Percentiles rank a stretch among this genome's conserved stretches.
Conservation (phyloP, 805 yeast species). For the Candida anglica region DNA sequence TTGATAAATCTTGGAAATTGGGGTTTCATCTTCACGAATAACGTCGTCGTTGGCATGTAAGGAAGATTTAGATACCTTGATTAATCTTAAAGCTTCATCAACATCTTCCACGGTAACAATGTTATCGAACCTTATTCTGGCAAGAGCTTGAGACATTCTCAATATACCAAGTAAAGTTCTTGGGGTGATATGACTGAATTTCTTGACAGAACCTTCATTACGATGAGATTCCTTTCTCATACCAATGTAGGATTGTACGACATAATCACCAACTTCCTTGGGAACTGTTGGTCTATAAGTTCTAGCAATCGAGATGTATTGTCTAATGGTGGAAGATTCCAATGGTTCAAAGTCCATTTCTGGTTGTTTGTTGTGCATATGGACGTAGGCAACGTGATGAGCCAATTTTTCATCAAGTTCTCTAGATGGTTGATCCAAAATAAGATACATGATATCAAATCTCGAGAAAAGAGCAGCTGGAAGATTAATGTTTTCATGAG, state of each 20-base stretch:
- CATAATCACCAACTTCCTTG: constrained; percentile 78
- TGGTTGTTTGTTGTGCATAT: constrained; percentile 89
- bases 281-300: constrained; percentile 82
- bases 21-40: constrained; percentile 58
- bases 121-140: constrained; percentile 79
- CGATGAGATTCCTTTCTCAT: constrained; percentile 88
- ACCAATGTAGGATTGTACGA: constrained; percentile 80
- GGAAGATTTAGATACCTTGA: constrained; percentile 83
- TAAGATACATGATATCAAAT: constrained; percentile 83
- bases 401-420: constrained; percentile 86
- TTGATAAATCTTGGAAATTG: constrained; percentile 66
- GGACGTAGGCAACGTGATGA: constrained; percentile 91
- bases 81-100: constrained; percentile 89
- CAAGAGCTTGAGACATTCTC: constrained; percentile 92
- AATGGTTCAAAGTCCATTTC: constrained; percentile 69
- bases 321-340: constrained; percentile 77
- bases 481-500: constrained; percentile 90
- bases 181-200: constrained; percentile 91
- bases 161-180: constrained; percentile 88
- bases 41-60: constrained; percentile 53
- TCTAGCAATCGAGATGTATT: constrained; percentile 83
- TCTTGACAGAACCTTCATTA: constrained; percentile 69
- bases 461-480: constrained; percentile 96
- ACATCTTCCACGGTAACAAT: constrained; percentile 75
- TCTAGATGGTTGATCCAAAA: constrained; percentile 78